Evolutionary conservation across 768 basidiomycete genomes (phyloP), one percentile per base, ranked within the genome.

Genomic region (Mycena crocata): DNA sequence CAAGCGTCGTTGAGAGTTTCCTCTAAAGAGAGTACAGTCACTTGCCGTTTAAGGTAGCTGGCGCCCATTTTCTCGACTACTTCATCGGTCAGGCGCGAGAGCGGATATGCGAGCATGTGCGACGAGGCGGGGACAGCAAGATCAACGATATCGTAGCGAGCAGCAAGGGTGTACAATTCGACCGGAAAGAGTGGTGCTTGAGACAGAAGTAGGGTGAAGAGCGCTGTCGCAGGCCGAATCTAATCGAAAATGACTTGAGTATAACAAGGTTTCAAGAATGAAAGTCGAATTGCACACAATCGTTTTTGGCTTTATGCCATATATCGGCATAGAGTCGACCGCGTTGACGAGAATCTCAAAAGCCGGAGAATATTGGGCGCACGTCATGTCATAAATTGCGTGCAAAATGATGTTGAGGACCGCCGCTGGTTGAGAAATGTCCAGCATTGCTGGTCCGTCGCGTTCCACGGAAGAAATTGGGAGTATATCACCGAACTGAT

Each of bases 381-480:
- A 92, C 8, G 91, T 86, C 73, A 92, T 82, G 70, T 89, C 85
- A 76, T 95, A 94, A 48, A 92, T 77, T 9, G 86, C 77, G 72
- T 95, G 93, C 28, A 95, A 80, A 48, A 94, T 78, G 72, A 94
- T 81, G 70, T 94, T 94, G 69, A 94, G 78, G 10, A 89, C 81
- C 1, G 80, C 77, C 0, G 93, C 89, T 30, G 85, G 73, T 67
- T 93, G 90, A 10, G 86, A 81, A 35, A 93, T 76, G 30, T 86
- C 71, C 51, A 94, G 67, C 21, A 93, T 82, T 1, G 87, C 78
- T 34, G 84, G 84, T 28, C 85, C 81, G 35, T 80, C 71, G 54
- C 78, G 75, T 7, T 80, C 68, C 32, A 82, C 75, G 31, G 80
- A 68, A 2, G 82, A 72, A 7, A 80, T 66, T 4, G 90, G 85